Evolutionary conservation across 306 rosid species (phyloP).

Genomic region (Pterocarpus santalinus): DNA sequence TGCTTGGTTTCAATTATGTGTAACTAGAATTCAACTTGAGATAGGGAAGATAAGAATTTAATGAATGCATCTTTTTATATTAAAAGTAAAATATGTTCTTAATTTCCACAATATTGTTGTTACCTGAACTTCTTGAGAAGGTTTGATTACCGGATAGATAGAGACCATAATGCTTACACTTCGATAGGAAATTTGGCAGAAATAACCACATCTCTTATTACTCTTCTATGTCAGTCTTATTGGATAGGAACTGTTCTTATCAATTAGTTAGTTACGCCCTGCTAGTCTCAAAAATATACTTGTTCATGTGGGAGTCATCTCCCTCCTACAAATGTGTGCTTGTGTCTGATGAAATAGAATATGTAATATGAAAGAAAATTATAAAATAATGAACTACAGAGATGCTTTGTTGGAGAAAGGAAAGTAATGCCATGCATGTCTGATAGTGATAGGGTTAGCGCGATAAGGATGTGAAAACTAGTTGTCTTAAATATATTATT

Average conservation of each 20-base stretch:
- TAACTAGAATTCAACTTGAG: slow-evolving; percentile 34
- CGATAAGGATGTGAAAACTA: slow-evolving; percentile 23
- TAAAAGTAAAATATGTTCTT: slow-evolving; percentile 17
- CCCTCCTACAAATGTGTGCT: slow-evolving; percentile 15
- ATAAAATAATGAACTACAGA: background rate
- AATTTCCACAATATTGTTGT: slow-evolving; percentile 9
- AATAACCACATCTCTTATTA: background rate
- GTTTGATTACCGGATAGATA: slow-evolving; percentile 35
- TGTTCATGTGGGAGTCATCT: slow-evolving; percentile 35
- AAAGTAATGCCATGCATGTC: slow-evolving; percentile 38
- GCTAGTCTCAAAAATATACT: slow-evolving; percentile 31
- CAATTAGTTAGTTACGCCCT: background rate
- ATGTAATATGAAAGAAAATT: background rate
- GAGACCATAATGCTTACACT: slow-evolving; percentile 25
- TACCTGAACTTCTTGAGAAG: slow-evolving; percentile 16
- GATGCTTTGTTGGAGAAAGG: slow-evolving; percentile 12
- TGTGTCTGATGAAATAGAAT: slow-evolving; percentile 31
- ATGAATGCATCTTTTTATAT: background rate
- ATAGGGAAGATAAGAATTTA: slow-evolving; percentile 8
- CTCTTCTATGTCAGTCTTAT: slow-evolving; percentile 19
- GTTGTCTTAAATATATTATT: slow-evolving; percentile 26
- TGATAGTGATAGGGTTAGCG: background rate
- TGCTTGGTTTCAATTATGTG: slow-evolving; percentile 33
- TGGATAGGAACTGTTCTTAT: slow-evolving; percentile 6
- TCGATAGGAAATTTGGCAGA: background rate